These are phyloP conservation scores for Sporothrix luriei DNA, from an alignment of 2,329 filamentous ascomycete species.

Conservation along the genomic window DNA sequence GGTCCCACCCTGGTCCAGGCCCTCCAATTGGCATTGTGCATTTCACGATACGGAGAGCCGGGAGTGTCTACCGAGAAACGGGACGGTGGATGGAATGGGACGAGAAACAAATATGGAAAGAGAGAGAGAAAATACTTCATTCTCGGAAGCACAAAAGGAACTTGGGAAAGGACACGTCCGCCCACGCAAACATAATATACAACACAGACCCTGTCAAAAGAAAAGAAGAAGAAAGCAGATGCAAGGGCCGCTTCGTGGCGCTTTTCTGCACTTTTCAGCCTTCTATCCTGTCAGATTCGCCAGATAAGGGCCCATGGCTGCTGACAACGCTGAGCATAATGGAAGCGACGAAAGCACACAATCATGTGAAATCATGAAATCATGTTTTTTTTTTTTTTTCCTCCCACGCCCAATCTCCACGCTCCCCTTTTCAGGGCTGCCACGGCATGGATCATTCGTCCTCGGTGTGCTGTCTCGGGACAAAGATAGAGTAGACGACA, in stretches of 20 bases:
- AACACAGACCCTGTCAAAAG: neutral
- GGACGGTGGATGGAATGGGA: constrained; percentile 11
- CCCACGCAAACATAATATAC: constrained; percentile 6
- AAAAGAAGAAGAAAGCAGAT: neutral
- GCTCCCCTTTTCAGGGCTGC: neutral
- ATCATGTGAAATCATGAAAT: constrained; percentile 28
- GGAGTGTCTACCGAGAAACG: constrained; percentile 22
- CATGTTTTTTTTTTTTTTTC: neutral
- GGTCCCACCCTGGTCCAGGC: constrained; percentile 4
- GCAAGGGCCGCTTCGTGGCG: constrained; percentile 9
- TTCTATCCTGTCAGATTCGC: neutral
- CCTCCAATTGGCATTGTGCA: constrained; percentile 13
- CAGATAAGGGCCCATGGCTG: constrained; percentile 17
- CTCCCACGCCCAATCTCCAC: neutral
- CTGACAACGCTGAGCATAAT: neutral
- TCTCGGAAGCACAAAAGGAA: neutral
- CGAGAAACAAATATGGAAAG: neutral
- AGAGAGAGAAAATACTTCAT: too few species aligned
- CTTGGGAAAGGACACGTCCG: neutral
- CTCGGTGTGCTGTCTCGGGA: neutral
- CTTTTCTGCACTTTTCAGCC: neutral
- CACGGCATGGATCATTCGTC: neutral
- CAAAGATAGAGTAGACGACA: constrained; percentile 14
- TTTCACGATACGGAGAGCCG: constrained; percentile 18
- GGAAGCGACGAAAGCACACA: neutral